Base-by-base conservation (phyloP, 345 rosid species). In the Eucalyptus cladocalyx region DNA sequence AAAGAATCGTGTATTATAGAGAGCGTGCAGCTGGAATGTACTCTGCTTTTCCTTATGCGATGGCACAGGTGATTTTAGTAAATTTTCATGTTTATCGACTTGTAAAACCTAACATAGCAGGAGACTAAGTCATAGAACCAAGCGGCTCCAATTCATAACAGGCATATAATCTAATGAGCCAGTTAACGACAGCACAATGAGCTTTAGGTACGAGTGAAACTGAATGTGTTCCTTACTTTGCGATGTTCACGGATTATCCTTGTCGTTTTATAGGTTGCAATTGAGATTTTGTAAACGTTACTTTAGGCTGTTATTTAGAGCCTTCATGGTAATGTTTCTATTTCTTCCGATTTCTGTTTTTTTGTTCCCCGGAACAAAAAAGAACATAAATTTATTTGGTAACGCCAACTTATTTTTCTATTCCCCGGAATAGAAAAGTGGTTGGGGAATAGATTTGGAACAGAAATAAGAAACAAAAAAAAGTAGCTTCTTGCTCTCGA, bases 231-330 rank as follows among this genome's bases (percentile, higher is more conserved):
- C 30, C 43, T 65, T 10, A 16, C 32, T 54, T 21, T 18, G 40
- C 3, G 2, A 65, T 56, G 32, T 81, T 81, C n/a, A 26, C 26
- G 0, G 6, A 34, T 72, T 23, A 37, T 72, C 26, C 45, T 19
- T 40, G 45, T 34, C 3, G 4, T 17, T 89, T 67, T 87, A 28
- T 88, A 94, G 95, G 94, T 92, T 88, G 49, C 89, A 13, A 91
- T 94, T 12, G 95, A 94, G 90, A 92, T 93, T 86, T 91, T 93
- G 3, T 94, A 94, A 62, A 90, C 80, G 18, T 11, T 91, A 21
- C 89, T 90, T 86, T 93, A 93, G 48, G 91, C 88, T 86, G 51
- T 86, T 37, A 85, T 92, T 50, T 50, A 50, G 8, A 1, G 53
- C 1, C 0, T 50, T 0, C 3, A 50, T 50, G 3, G 3, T 50